A percentile compares a stretch with the other conserved stretches of the same genome.
phyloP scores from a whole-genome alignment of 2,329 filamentous ascomycete species.

The Colletotrichum costaricense region DNA sequence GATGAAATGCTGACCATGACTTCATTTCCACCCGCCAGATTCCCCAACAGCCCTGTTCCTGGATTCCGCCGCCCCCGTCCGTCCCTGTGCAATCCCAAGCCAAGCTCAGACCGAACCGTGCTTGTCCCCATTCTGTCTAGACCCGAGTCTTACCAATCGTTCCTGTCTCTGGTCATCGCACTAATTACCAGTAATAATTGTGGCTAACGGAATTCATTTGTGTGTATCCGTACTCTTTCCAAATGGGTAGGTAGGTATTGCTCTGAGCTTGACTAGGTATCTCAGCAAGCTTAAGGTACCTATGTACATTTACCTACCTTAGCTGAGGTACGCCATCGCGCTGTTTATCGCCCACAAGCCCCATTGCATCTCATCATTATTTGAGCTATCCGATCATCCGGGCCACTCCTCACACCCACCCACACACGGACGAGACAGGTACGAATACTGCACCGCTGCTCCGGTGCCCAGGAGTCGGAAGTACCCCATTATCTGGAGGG shows the following conservation, averaged over 20 bases:
- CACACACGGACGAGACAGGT: not conserved
- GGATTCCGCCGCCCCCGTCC: conserved; percentile 23
- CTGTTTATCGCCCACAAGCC: not conserved
- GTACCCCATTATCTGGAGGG: not conserved
- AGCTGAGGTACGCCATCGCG: not conserved
- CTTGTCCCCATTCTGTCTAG: not conserved
- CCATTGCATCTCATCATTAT: not conserved
- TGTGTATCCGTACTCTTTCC: not conserved
- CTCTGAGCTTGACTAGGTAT: too few relatives aligned
- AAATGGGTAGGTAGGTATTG: too few relatives aligned
- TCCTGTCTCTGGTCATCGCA: not conserved
- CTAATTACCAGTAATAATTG: not conserved
- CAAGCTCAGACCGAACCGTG: not conserved
- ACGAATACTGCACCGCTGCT: not conserved
- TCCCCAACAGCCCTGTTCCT: conserved; percentile 34
- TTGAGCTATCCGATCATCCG: conserved; percentile 3
- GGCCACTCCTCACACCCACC: not conserved
- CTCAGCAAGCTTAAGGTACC: not conserved
- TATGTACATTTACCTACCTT: not conserved
- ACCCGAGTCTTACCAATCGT: conserved; percentile 19
- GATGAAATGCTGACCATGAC: conserved; percentile 4
- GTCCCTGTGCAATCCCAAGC: conserved; percentile 1
- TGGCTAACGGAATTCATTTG: conserved; percentile 1
- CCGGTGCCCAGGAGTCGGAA: not conserved
- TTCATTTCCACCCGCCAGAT: conserved; percentile 30